phyloP scores from a whole-genome alignment of 164 flowering plant species.

The Vitis rotundifolia region DNA sequence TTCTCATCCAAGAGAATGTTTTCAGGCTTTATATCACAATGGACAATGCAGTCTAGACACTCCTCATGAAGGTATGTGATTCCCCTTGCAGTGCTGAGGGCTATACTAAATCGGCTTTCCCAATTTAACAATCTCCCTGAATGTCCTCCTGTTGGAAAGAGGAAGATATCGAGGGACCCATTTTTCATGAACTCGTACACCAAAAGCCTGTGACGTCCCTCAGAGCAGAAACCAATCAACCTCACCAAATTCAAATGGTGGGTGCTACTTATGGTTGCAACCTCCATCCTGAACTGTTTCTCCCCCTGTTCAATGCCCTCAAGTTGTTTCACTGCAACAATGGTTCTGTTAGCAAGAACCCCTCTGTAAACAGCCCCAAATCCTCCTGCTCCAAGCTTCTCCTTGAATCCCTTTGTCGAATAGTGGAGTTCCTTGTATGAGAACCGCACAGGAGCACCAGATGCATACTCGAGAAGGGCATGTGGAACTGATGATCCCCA shows the following conservation, averaged over 20 bases:
- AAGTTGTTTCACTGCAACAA: constrained; percentile 5
- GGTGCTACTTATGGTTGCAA: not conserved
- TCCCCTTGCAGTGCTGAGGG: not conserved
- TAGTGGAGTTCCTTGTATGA: not conserved
- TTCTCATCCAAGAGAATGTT: constrained; percentile 8
- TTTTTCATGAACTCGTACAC: constrained; percentile 1
- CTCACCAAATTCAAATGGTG: constrained; percentile 3
- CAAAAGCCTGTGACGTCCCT: not conserved
- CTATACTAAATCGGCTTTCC: not conserved
- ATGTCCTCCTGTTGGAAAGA: not conserved
- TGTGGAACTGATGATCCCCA: not conserved
- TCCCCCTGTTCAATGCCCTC: constrained; percentile 6
- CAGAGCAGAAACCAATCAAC: not conserved
- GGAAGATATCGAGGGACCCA: not conserved
- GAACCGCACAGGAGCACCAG: constrained; percentile 3
- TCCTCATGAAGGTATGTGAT: constrained; percentile 6
- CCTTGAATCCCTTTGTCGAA: not conserved
- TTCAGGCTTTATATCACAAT: not conserved
- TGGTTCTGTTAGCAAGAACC: not conserved
- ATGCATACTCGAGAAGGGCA: constrained; percentile 2
- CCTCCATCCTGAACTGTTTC: constrained; percentile 1
- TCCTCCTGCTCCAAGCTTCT: not conserved
- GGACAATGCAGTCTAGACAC: not conserved
- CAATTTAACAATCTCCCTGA: not conserved
- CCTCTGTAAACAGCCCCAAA: constrained; percentile 3